Evolutionary conservation across 75 land plant species (phyloP).

Genomic region (Selaginella tamariscina): DNA sequence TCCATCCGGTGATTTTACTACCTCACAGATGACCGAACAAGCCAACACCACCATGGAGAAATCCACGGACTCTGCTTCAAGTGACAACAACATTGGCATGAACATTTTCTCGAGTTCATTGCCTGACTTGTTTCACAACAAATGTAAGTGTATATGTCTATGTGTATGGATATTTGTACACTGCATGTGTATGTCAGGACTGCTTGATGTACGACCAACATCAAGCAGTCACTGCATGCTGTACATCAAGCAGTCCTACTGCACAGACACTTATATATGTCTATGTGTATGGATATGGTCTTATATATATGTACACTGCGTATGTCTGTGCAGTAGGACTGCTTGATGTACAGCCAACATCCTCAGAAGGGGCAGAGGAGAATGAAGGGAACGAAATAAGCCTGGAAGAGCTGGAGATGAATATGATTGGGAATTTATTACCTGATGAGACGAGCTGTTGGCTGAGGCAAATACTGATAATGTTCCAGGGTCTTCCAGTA

Average conservation of each 20-base stretch:
- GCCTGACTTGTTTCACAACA: background rate
- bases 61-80: background rate
- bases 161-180: no score
- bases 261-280: no score
- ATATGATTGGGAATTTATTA: background rate
- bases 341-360: background rate
- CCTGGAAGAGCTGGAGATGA: background rate
- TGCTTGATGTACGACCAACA: no score
- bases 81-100: background rate
- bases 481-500: background rate
- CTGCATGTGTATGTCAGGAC: no score
- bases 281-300: no score
- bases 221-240: no score
- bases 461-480: background rate
- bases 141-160: background rate
- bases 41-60: background rate
- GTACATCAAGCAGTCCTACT: slow-evolving; percentile 1
- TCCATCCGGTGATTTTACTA: background rate
- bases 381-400: background rate
- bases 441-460: background rate
- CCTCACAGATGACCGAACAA: background rate
- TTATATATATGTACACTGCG: no score
- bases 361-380: background rate
- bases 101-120: slow-evolving; percentile 2
- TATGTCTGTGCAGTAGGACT: background rate